phyloP scores from a whole-genome alignment of 2,329 filamentous ascomycete species.

The Aspergillus tubingensis region DNA sequence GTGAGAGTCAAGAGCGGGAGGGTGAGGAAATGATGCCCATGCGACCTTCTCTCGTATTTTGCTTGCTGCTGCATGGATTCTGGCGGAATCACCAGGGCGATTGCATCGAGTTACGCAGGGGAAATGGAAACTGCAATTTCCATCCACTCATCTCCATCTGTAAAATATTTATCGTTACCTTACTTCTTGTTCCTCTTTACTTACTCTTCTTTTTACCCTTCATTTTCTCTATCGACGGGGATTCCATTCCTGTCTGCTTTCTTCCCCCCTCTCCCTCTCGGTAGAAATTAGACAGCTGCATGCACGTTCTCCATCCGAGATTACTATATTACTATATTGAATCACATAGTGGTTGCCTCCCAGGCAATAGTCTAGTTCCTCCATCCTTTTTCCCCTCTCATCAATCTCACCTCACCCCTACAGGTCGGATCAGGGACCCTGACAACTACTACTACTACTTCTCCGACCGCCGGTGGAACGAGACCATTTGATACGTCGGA shows the following conservation, averaged over 20 bases:
- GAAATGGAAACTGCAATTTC: neutral
- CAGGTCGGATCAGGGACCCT: neutral
- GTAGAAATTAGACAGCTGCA: neutral
- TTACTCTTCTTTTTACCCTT: neutral
- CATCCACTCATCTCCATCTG: neutral
- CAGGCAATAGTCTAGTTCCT: neutral
- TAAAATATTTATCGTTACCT: neutral
- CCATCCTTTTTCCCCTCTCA: neutral
- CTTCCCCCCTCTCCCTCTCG: neutral
- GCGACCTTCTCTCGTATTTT: conserved; percentile 2
- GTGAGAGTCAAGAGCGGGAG: neutral
- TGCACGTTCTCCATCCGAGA: neutral
- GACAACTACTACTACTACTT: neutral
- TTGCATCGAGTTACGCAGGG: conserved; percentile 7
- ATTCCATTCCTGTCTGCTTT: neutral
- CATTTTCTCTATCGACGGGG: neutral
- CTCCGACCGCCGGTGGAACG: neutral
- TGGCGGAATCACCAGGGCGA: neutral
- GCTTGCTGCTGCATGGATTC: conserved; percentile 1
- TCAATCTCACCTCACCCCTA: neutral
- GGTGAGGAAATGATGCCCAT: neutral
- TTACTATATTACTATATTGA: neutral
- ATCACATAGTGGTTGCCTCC: neutral
- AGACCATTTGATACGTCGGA: conserved; percentile 6
- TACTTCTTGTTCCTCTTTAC: neutral